phyloP scores from a whole-genome alignment of 2,329 filamentous ascomycete species.

The Aspergillus sp. region DNA sequence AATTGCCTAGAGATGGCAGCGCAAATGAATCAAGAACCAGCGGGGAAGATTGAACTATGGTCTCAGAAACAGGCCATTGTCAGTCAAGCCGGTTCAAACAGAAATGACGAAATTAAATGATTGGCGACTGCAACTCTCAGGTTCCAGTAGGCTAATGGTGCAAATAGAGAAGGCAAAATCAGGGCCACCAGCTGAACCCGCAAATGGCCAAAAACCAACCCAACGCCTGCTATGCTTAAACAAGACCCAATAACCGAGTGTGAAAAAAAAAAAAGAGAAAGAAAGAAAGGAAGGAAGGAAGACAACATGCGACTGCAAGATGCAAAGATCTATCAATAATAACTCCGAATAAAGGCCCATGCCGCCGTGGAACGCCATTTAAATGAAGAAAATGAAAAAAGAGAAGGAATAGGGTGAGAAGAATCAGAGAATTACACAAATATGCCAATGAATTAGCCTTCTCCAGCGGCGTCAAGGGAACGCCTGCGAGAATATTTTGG shows the following conservation, averaged over 20 bases:
- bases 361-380: background rate
- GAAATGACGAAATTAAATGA: constrained; percentile 9
- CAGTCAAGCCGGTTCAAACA: background rate
- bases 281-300: background rate
- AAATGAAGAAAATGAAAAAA: background rate
- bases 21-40: background rate
- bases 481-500: constrained; percentile 29
- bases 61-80: background rate
- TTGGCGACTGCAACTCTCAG: background rate
- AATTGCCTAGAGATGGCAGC: constrained; percentile 4
- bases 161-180: background rate
- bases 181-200: background rate
- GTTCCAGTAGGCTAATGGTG: background rate
- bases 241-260: background rate
- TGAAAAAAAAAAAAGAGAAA: too few relatives aligned
- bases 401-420: constrained; percentile 2
- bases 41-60: background rate
- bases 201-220: constrained; percentile 5
- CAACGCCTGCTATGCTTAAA: constrained; percentile 15
- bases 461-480: constrained; percentile 34
- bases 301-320: constrained; percentile 6
- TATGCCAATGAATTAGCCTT: constrained; percentile 12
- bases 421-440: background rate
- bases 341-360: background rate
- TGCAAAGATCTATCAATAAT: constrained; percentile 4